Base-by-base conservation (phyloP, 148 eudicot species). In the Rhododendron ovatum region DNA sequence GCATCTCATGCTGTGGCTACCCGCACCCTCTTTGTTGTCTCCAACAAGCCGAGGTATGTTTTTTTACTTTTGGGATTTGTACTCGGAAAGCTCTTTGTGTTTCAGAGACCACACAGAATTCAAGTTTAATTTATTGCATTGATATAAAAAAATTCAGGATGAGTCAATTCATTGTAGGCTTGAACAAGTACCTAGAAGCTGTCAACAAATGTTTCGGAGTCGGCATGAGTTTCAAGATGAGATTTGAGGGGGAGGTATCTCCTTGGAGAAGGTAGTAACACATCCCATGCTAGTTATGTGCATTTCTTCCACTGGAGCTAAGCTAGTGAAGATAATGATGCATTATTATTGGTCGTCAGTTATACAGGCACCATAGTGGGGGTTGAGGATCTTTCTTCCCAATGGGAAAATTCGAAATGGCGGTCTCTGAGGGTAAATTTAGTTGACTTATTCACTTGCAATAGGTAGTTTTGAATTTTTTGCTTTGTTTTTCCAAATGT, bases 361-460 rank as follows among this genome's bases (percentile, higher is more conserved):
- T 97, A 94, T 88, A 92, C 98, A 2, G 98, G 99, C 35, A 97
- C 99, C 73, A 90, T 97, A 63, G 90, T 95, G 41, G 99, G 98
- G 48, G 90, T 92, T 80, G 98, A 93, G 59, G 96, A 94, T 84
- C 87, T 92, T 50, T 93, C 95, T 39, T 81, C 93, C 33, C 92
- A 91, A 47, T 97, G 99, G 99, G 77, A 93, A 88, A 85, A 91
- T 85, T 95, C 98, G 35, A 89, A 86, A 85, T 97, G 99, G 99
- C 89, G 99, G 47, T 91, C 98, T 3, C 51, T 97, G 86, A 97
- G 92, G 99, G 99, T 96, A 55, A 73, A 30, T 55, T 43, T 11
- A 28, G 50, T 81, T 84, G 63, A 69, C 57, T 20, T 74, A 15
- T 51, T 33, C 24, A 55, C 7, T 78, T 57, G 48, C 0, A 14